phyloP scores from a whole-genome alignment of 192 early-diverging fungal genomes.

The Coemansia sp. region DNA sequence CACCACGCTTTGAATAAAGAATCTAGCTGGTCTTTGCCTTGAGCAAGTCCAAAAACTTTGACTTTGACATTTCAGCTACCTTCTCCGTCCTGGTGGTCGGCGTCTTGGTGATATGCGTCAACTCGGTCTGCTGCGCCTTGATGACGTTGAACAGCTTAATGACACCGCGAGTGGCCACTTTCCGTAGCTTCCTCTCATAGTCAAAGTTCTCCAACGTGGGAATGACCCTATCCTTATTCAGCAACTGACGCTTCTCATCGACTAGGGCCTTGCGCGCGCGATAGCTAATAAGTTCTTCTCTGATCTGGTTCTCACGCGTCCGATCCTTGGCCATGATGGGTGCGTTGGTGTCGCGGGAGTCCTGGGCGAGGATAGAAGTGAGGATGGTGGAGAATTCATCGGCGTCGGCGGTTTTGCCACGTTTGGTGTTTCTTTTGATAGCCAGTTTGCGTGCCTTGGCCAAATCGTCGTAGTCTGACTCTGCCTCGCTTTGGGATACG shows the following conservation, averaged over 20 bases:
- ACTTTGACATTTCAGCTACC: slow-evolving; percentile 60
- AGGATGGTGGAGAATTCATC: slow-evolving; percentile 38
- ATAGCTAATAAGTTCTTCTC: slow-evolving; percentile 80
- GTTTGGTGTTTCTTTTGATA: slow-evolving; percentile 19
- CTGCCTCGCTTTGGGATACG: slow-evolving; percentile 16
- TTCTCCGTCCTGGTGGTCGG: slow-evolving; percentile 61
- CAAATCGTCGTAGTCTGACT: slow-evolving; percentile 44
- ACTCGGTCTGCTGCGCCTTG: slow-evolving; percentile 77
- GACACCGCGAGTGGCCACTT: slow-evolving; percentile 90
- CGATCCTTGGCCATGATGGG: slow-evolving; percentile 86
- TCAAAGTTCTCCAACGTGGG: slow-evolving; percentile 76
- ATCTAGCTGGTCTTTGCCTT: slow-evolving; percentile 52
- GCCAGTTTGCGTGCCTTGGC: slow-evolving; percentile 25
- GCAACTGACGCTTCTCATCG: slow-evolving; percentile 67
- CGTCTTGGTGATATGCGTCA: slow-evolving; percentile 18
- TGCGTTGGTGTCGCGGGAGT: slow-evolving; percentile 13
- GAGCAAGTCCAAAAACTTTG: slow-evolving; percentile 70
- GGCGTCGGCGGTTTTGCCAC: slow-evolving; percentile 26
- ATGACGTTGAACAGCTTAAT: slow-evolving; percentile 96
- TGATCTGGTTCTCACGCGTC: slow-evolving; percentile 75
- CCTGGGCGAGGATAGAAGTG: slow-evolving; percentile 42
- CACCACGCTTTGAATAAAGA: not conserved
- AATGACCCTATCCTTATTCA: slow-evolving; percentile 68
- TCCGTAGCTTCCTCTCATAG: slow-evolving; percentile 85
- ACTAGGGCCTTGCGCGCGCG: slow-evolving; percentile 75